phyloP scores from a whole-genome alignment of 1,139 yeast genomes.

The Lodderomyces theae region DNA sequence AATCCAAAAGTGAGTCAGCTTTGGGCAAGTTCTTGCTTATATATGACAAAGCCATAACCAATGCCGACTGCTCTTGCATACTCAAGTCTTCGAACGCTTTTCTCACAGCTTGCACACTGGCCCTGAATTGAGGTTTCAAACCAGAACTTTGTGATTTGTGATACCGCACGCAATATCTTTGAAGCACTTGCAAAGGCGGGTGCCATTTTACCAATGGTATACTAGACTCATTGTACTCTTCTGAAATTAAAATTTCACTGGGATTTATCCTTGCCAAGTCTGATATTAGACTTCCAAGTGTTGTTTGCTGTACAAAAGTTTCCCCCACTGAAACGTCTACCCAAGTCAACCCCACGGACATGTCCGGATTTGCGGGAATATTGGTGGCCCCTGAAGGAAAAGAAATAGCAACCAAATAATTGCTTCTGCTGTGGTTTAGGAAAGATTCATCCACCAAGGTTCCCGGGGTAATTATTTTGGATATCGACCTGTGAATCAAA shows the following conservation, averaged over 20 bases:
- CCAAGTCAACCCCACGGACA: conserved; percentile 76
- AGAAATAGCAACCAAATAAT: conserved; percentile 64
- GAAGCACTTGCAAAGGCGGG: conserved; percentile 58
- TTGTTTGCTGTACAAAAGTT: conserved; percentile 63
- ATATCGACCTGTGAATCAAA: conserved; percentile 63
- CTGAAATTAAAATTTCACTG: conserved; percentile 56
- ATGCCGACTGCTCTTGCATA: conserved; percentile 40
- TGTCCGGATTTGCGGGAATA: conserved; percentile 44
- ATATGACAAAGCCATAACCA: conserved; percentile 44
- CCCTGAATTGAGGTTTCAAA: conserved; percentile 35
- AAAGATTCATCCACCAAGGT: conserved; percentile 87
- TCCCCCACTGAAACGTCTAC: conserved; percentile 84
- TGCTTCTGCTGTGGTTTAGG: conserved; percentile 67
- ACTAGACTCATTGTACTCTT: conserved; percentile 25
- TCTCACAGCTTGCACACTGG: conserved; percentile 53
- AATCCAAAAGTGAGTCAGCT: conserved; percentile 32
- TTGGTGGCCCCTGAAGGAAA: conserved; percentile 50
- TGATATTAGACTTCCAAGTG: conserved; percentile 50
- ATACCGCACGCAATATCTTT: conserved; percentile 58
- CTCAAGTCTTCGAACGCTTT: conserved; percentile 56
- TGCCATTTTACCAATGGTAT: conserved; percentile 52
- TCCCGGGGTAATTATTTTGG: conserved; percentile 88
- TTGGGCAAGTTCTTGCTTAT: conserved; percentile 43
- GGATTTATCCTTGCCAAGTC: conserved; percentile 68
- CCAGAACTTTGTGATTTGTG: conserved; percentile 38